Conservation (phyloP, 176 grass and related monocot genomes). For the Raddia distichophylla region DNA sequence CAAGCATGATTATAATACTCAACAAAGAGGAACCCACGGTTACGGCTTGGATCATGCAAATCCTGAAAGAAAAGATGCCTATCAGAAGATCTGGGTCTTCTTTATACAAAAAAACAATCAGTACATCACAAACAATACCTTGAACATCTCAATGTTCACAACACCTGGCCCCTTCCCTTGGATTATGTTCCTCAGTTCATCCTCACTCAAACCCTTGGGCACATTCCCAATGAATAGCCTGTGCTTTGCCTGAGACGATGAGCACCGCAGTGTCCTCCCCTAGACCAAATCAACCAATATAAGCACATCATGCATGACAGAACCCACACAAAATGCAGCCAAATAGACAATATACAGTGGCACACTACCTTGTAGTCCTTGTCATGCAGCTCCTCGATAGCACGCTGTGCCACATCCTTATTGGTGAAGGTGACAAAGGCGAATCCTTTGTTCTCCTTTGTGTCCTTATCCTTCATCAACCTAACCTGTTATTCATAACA, state of each 20-base stretch:
- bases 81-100: background rate
- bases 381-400: constrained; percentile 79
- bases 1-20: constrained; percentile 97
- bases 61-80: constrained; percentile 55
- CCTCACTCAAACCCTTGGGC: constrained; percentile 91
- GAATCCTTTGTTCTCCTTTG: constrained; percentile 89
- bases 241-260: constrained; percentile 88
- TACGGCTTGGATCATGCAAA: constrained; percentile 83
- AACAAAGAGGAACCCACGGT: constrained; percentile 93
- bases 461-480: constrained; percentile 90
- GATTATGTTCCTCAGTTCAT: constrained; percentile 80
- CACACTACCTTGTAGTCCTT: constrained; percentile 84
- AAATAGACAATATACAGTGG: background rate
- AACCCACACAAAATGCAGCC: background rate
- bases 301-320: background rate
- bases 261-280: constrained; percentile 93
- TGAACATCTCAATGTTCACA: constrained; percentile 92
- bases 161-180: constrained; percentile 81
- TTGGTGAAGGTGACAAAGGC: constrained; percentile 77
- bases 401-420: constrained; percentile 64
- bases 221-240: constrained; percentile 96
- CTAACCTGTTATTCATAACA: constrained; percentile 65
- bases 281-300: constrained; percentile 40
- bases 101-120: background rate
- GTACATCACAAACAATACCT: constrained; percentile 49